Percentiles rank a stretch among this genome's conserved stretches.
phyloP scores from a whole-genome alignment of 164 flowering plant genomes.

The Berberis thunbergii region DNA sequence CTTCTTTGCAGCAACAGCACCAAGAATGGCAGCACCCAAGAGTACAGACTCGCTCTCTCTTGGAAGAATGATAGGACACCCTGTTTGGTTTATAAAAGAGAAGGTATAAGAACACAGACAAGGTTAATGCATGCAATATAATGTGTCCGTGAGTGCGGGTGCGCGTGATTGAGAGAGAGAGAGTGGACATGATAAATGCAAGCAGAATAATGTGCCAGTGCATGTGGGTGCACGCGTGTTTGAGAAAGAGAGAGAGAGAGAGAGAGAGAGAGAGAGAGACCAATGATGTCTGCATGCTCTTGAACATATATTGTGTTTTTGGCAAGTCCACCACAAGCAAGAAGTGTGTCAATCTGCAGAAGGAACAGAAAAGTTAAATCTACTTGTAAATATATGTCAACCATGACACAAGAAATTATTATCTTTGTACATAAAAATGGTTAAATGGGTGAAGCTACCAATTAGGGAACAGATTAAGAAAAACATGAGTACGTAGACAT shows the following conservation, averaged over 20 bases:
- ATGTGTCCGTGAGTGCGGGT: no score
- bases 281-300: constrained; percentile 84
- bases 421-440: no score
- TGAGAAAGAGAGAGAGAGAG: constrained; percentile 22
- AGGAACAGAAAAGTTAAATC: neutral
- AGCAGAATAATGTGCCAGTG: neutral
- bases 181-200: neutral
- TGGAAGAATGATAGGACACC: constrained; percentile 81
- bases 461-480: no score
- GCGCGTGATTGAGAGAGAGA: neutral
- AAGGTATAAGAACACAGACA: neutral
- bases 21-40: constrained; percentile 93
- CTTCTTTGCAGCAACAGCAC: constrained; percentile 86
- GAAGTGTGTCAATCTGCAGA: constrained; percentile 69
- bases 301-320: constrained; percentile 73
- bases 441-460: no score
- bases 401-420: neutral
- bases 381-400: neutral
- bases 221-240: constrained; percentile 3
- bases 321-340: constrained; percentile 95
- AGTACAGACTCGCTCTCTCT: constrained; percentile 84
- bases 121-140: neutral
- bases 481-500: no score
- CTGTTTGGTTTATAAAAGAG: constrained; percentile 21
- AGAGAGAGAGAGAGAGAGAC: constrained; percentile 45